Base-by-base conservation (phyloP, 1,139 yeast species). In the Casaregolazyma suthepensis region DNA sequence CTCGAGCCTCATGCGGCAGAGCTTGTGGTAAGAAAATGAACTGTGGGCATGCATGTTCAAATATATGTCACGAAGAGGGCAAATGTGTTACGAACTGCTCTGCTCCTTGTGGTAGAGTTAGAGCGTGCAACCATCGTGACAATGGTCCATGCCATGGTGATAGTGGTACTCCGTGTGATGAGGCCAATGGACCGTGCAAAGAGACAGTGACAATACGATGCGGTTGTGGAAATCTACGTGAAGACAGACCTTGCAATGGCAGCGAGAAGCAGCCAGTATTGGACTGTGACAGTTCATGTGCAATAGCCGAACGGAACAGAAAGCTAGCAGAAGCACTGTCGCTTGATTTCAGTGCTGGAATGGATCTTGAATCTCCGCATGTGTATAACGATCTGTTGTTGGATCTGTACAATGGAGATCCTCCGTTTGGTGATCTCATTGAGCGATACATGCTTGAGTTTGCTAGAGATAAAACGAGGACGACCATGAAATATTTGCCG, bases 41-140 rank as follows among this genome's bases (percentile, higher is more conserved):
- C n/a, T 82, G 88, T 68, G 94, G 96, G 9, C 97, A 90, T 66
- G 71, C 71, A 20, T 90, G 97, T 69, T 71, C 75, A 48, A 77
- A 80, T 59, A 76, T 77, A 7, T 85, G 91, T 59, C 83, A 81
- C 57, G 73, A 69, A 50, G 57, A 59, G 42, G 71, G 68, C 3
- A 73, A 71, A 4, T 67, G 69, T 17, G 71, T 75, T 56, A 66
- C 65, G 35, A 60, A 55, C 2, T 71, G 75, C 9, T 58, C 76
- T 10, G 65, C 75, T 9, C 68, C 70, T 0, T 88, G 96, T 70
- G 85, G 80, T 3, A 85, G 83, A 63, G 57, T 58, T 13, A 69
- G 87, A 42, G 72, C 77, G 0, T 88, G 96, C 73, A 96, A 96
- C 0, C 88, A 75, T 53, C 65, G 59, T 18, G 88, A 94, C 67